Evolutionary conservation across 2,329 filamentous ascomycete genomes (phyloP).

Genomic region (Pseudogymnoascus sp.): DNA sequence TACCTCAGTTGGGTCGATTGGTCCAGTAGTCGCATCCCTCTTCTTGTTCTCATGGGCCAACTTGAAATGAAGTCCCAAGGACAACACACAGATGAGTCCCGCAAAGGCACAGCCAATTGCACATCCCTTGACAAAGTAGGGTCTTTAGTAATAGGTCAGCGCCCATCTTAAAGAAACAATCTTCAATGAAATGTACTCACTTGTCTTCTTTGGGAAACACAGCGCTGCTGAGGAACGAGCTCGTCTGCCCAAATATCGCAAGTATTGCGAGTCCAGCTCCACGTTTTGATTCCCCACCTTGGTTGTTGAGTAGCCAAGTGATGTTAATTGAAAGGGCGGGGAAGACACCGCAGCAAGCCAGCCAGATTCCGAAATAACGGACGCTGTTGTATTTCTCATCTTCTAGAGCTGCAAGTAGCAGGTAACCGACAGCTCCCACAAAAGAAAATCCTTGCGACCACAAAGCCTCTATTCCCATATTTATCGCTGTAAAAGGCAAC

Average conservation of each 20-base stretch:
- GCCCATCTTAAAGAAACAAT: constrained; percentile 21
- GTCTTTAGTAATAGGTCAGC: constrained; percentile 26
- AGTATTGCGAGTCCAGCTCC: constrained; percentile 23
- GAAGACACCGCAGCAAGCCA: constrained; percentile 30
- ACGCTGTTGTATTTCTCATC: constrained; percentile 19
- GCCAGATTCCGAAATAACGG: constrained; percentile 32
- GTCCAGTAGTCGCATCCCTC: neutral
- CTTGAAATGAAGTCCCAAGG: constrained; percentile 13
- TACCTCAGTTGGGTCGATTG: constrained; percentile 2
- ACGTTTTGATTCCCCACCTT: constrained; percentile 25
- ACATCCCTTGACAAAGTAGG: constrained; percentile 29
- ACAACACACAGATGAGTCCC: constrained; percentile 6
- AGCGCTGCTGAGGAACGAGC: constrained; percentile 24
- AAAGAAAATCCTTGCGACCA: constrained; percentile 24
- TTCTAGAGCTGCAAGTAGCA: constrained; percentile 24
- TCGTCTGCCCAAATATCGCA: constrained; percentile 24
- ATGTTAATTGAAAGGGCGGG: constrained; percentile 26
- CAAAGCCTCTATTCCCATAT: constrained; percentile 28
- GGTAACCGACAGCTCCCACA: constrained; percentile 28
- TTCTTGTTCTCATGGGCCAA: constrained; percentile 9
- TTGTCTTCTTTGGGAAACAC: constrained; percentile 21
- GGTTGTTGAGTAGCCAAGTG: constrained; percentile 28
- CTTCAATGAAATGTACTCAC: constrained; percentile 9
- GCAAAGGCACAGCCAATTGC: constrained; percentile 9
- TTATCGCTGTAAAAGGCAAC: constrained; percentile 30